phyloP scores from a whole-genome alignment of 2,329 filamentous ascomycete species.

The Trichoderma hamatum region DNA sequence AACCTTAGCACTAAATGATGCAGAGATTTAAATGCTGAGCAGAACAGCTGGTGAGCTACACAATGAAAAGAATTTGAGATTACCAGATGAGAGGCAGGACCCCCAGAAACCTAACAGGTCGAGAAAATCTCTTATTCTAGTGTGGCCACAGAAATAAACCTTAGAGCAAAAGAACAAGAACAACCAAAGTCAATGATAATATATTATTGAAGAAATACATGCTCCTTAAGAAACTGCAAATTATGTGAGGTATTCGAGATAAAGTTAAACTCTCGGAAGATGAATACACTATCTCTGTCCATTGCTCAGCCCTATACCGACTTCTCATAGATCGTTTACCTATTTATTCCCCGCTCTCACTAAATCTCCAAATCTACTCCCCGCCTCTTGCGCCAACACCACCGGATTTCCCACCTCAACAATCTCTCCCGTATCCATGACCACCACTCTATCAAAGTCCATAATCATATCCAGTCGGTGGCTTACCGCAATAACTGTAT shows the following conservation, averaged over 20 bases:
- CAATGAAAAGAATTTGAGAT: too few species aligned
- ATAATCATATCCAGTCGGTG: slow-evolving; percentile 37
- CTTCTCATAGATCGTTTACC: neutral
- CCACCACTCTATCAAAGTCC: slow-evolving; percentile 36
- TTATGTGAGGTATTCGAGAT: too few species aligned
- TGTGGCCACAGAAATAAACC: too few species aligned
- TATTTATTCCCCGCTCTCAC: neutral
- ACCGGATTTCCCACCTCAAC: slow-evolving; percentile 34
- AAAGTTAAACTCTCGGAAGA: neutral
- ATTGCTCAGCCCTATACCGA: neutral
- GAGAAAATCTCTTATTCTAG: too few species aligned
- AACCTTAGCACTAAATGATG: neutral
- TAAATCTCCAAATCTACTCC: neutral
- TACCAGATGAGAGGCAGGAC: too few species aligned
- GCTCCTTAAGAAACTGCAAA: too few species aligned
- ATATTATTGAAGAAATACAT: too few species aligned
- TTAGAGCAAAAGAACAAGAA: too few species aligned
- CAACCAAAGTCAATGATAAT: too few species aligned
- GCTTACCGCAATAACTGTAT: slow-evolving; percentile 37
- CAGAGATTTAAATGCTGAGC: neutral
- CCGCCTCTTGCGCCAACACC: neutral
- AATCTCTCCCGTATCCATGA: slow-evolving; percentile 36
- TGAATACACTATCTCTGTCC: neutral
- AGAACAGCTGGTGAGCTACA: neutral
- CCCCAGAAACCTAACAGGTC: too few species aligned